A percentile compares a stretch with the other conserved stretches of the same genome.
Evolutionary conservation across 2,329 filamentous ascomycete species (phyloP).

Genomic region (Rhynchosporium graminicola): DNA sequence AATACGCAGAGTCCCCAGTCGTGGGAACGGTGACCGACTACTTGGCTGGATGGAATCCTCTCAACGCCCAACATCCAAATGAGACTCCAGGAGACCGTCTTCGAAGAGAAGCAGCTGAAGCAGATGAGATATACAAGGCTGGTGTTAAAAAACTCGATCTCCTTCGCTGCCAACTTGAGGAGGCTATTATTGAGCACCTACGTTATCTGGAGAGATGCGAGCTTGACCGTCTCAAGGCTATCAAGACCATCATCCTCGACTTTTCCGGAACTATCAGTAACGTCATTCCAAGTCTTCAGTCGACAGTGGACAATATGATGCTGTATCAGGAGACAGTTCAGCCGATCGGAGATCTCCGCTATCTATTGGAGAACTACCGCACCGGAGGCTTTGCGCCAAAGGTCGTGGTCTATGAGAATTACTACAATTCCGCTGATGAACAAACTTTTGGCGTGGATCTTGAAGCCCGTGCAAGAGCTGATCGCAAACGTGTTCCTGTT

Average conservation of each 20-base stretch:
- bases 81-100: conserved; percentile 87
- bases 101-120: conserved; percentile 82
- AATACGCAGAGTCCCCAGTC: conserved; percentile 72
- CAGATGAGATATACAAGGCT: conserved; percentile 91
- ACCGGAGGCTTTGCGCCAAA: conserved; percentile 90
- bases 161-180: conserved; percentile 90
- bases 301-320: conserved; percentile 98
- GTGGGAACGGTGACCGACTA: conserved; percentile 86
- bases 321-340: conserved; percentile 99
- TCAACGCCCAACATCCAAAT: conserved; percentile 88
- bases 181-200: conserved; percentile 88
- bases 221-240: conserved; percentile 91
- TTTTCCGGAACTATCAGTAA: conserved; percentile 98
- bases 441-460: conserved; percentile 98
- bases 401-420: conserved; percentile 95
- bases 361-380: conserved; percentile 94
- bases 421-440: conserved; percentile 97
- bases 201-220: conserved; percentile 98
- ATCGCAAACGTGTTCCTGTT: conserved; percentile 92
- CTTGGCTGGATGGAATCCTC: conserved; percentile 86
- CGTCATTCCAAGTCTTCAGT: conserved; percentile 93
- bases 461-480: conserved; percentile 89
- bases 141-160: conserved; percentile 84
- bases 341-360: conserved; percentile 83
- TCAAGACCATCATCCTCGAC: conserved; percentile 96